Percentiles rank a stretch among this genome's conserved stretches.
phyloP scores from a whole-genome alignment of 805 yeast genomes.

The Saturnispora bothae region DNA sequence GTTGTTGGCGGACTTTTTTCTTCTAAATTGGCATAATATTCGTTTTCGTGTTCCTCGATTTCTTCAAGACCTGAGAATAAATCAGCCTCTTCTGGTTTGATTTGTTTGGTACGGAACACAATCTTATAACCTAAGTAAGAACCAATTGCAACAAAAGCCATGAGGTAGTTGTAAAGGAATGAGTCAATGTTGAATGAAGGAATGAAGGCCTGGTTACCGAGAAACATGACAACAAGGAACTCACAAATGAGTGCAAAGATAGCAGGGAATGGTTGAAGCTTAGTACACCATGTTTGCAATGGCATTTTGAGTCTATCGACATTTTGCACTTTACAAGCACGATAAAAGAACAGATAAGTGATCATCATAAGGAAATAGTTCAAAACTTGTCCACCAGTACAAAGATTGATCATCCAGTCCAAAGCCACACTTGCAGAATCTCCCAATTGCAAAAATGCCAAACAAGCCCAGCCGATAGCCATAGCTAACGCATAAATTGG shows the following conservation, averaged over 20 bases:
- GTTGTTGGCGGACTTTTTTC: background rate
- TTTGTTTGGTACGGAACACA: slow-evolving; percentile 28
- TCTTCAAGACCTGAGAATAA: slow-evolving; percentile 35
- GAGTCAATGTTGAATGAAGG: slow-evolving; percentile 30
- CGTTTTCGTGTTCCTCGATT: slow-evolving; percentile 38
- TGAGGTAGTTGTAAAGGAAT: slow-evolving; percentile 35
- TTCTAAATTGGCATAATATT: slow-evolving; percentile 16
- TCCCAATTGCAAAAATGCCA: slow-evolving; percentile 29
- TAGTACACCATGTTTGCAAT: slow-evolving; percentile 38
- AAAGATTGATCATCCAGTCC: slow-evolving; percentile 24
- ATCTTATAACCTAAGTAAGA: slow-evolving; percentile 30
- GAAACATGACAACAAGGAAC: slow-evolving; percentile 28
- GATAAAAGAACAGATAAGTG: slow-evolving; percentile 53
- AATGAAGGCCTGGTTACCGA: slow-evolving; percentile 32
- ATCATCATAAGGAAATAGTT: slow-evolving; percentile 28
- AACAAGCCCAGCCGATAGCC: slow-evolving; percentile 22
- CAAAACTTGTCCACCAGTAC: slow-evolving; percentile 23
- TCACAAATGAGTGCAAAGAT: slow-evolving; percentile 21
- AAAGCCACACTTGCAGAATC: slow-evolving; percentile 21
- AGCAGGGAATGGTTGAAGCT: slow-evolving; percentile 30
- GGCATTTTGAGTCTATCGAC: slow-evolving; percentile 34
- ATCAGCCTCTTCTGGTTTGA: slow-evolving; percentile 38
- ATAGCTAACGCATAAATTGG: slow-evolving; percentile 32
- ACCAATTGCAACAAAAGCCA: slow-evolving; percentile 32
- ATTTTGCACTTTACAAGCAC: slow-evolving; percentile 49